Percentiles rank a stretch among this genome's conserved stretches.
phyloP scores from a whole-genome alignment of 192 early-diverging fungal species.

The Pilaira anomala region DNA sequence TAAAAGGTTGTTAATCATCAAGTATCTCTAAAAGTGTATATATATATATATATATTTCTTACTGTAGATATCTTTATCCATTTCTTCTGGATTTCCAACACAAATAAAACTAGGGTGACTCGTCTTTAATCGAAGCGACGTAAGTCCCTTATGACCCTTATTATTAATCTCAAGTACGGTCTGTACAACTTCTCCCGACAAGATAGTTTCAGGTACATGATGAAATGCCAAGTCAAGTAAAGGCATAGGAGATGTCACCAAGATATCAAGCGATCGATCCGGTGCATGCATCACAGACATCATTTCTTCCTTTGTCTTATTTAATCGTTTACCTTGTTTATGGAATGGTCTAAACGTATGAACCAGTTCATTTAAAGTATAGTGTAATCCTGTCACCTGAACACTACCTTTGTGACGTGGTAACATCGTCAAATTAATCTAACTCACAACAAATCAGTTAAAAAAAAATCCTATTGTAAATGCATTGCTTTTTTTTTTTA shows the following conservation, averaged over 20 bases:
- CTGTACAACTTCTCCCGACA: slow-evolving; percentile 79
- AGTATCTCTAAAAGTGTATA: too few relatives aligned
- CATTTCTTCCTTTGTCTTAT: slow-evolving; percentile 73
- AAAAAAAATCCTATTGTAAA: neutral
- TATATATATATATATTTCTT: neutral
- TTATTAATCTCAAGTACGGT: slow-evolving; percentile 79
- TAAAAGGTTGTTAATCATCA: neutral
- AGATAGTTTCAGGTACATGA: slow-evolving; percentile 69
- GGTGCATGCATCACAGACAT: slow-evolving; percentile 57
- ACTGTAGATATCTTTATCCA: slow-evolving; percentile 43
- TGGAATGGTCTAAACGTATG: slow-evolving; percentile 66
- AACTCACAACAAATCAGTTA: neutral
- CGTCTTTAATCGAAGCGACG: slow-evolving; percentile 66
- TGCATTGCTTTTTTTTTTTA: neutral
- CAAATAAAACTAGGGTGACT: slow-evolving; percentile 88
- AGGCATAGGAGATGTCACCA: slow-evolving; percentile 79
- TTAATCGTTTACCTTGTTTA: slow-evolving; percentile 67
- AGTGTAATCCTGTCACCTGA: slow-evolving; percentile 70
- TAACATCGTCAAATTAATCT: slow-evolving; percentile 66
- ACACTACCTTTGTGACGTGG: slow-evolving; percentile 76
- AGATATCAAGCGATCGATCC: slow-evolving; percentile 68
- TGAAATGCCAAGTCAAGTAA: slow-evolving; percentile 77
- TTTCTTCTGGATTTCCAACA: slow-evolving; percentile 51
- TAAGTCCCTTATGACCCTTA: slow-evolving; percentile 72
- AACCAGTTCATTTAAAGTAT: slow-evolving; percentile 73